Percentiles rank a stretch among this genome's conserved stretches.
phyloP scores from a whole-genome alignment of 1,139 yeast species.

The Hansenula sp. region DNA sequence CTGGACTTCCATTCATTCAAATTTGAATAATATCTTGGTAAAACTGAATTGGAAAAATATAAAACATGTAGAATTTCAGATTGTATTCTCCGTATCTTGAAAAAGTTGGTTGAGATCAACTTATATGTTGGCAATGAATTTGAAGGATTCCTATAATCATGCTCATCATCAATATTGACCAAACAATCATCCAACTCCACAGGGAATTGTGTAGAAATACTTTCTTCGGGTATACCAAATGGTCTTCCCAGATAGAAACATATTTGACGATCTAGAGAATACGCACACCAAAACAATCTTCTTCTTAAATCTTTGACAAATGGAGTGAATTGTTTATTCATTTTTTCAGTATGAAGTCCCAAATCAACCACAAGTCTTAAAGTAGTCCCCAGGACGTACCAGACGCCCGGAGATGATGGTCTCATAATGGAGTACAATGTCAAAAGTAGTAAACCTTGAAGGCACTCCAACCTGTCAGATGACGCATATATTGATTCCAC shows the following conservation, averaged over 20 bases:
- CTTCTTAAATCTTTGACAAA: constrained; percentile 67
- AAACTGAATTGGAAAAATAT: constrained; percentile 59
- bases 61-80: constrained; percentile 71
- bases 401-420: constrained; percentile 83
- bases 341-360: constrained; percentile 69
- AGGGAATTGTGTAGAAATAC: constrained; percentile 63
- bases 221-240: constrained; percentile 71
- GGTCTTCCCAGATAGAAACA: constrained; percentile 73
- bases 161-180: constrained; percentile 35
- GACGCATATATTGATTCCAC: constrained; percentile 58
- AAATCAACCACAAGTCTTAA: constrained; percentile 76
- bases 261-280: constrained; percentile 75
- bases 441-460: constrained; percentile 68
- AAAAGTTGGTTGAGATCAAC: constrained; percentile 58
- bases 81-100: constrained; percentile 68
- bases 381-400: constrained; percentile 86
- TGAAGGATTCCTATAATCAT: constrained; percentile 27
- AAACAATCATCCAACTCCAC: constrained; percentile 69
- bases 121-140: constrained; percentile 59
- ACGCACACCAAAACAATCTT: constrained; percentile 86
- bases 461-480: constrained; percentile 59
- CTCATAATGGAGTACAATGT: constrained; percentile 72
- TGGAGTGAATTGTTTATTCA: constrained; percentile 42
- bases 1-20: constrained; percentile 57
- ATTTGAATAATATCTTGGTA: constrained; percentile 60